Evolutionary conservation across 495 filamentous ascomycete genomes (phyloP).

Genomic region (Trichocladium antarcticum): DNA sequence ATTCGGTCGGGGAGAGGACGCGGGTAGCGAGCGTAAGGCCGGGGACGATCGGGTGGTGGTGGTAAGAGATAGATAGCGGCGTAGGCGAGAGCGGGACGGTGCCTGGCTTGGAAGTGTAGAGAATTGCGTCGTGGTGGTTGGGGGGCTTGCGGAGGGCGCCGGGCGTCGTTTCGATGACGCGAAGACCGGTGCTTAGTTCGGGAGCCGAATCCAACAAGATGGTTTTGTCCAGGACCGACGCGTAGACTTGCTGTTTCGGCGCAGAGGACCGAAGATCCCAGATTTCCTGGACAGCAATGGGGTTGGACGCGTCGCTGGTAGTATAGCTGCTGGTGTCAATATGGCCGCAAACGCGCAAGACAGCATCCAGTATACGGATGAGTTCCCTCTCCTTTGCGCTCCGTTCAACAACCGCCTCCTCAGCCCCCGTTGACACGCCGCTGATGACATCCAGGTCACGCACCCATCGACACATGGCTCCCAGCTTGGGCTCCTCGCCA

Average conservation of each 20-base stretch:
- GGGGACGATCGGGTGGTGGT: conserved; percentile 34
- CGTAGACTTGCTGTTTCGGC: conserved; percentile 20
- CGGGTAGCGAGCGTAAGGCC: conserved; percentile 29
- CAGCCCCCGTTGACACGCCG: conserved; percentile 23
- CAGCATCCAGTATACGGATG: conserved; percentile 32
- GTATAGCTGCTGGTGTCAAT: conserved; percentile 21
- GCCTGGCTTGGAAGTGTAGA: conserved; percentile 30
- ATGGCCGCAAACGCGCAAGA: conserved; percentile 32
- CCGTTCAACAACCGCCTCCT: not conserved
- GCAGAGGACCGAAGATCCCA: conserved; percentile 27
- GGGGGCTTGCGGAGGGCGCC: conserved; percentile 38
- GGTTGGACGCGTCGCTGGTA: conserved; percentile 6
- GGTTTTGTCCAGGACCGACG: conserved; percentile 27
- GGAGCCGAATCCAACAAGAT: conserved; percentile 18
- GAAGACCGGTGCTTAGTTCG: conserved; percentile 17
- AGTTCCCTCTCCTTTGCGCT: conserved; percentile 23
- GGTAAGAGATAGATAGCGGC: conserved; percentile 19
- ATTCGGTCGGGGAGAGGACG: conserved; percentile 17
- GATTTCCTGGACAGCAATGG: conserved; percentile 24
- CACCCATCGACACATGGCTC: conserved; percentile 41
- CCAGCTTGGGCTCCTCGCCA: conserved; percentile 33
- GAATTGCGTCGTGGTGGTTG: conserved; percentile 37
- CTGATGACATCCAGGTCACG: conserved; percentile 39
- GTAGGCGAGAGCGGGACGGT: conserved; percentile 25
- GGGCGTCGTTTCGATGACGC: conserved; percentile 34